Base-by-base conservation (phyloP, 495 filamentous ascomycete species). In the Lentithecium fluviatile region DNA sequence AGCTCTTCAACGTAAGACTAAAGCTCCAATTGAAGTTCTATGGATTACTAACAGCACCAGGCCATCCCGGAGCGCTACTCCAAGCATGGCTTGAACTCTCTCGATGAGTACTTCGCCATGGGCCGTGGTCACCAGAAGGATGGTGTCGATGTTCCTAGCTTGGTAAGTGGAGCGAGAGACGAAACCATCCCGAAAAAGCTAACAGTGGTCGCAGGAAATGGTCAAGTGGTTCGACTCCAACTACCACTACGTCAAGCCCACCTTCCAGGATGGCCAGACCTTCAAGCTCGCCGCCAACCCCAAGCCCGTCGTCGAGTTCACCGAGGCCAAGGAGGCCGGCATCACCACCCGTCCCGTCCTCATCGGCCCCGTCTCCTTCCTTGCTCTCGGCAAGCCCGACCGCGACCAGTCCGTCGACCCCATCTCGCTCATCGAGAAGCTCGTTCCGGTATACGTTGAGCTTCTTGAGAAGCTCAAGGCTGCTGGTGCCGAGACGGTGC, bases 191-290 rank as follows among this genome's bases (percentile, higher is more conserved):
- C n/a, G 17, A 12, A 0, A 13, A 21, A 8, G 50, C 56, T 64
- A 38, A 56, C 56, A 51, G 23, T 52, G 56, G 2, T 19, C 8
- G n/a, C 40, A 85, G 81, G 94, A 98, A 82, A 98, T 98, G 94
- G 94, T 98, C 54, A 98, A 98, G 81, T 98, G 95, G 94, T 98
- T 98, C 75, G 94, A 98, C 83, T 95, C 90, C 66, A 98, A 98
- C 87, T 98, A 98, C 85, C 94, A 98, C 83, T 97, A 97, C 80
- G 94, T 97, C 78, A 97, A 97, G 85, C 94, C 94, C 58, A 96
- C 94, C 59, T 83, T 98, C 57, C 88, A 95, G 77, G 88, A 97
- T 78, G 86, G 88, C 82, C 94, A 98, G 84, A 84, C 82, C 64
- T 98, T 97, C 87, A 89, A 89, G 76, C 90, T 98, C 52, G 77